phyloP scores from a whole-genome alignment of 768 basidiomycete genomes.

The Lactarius psammicola region DNA sequence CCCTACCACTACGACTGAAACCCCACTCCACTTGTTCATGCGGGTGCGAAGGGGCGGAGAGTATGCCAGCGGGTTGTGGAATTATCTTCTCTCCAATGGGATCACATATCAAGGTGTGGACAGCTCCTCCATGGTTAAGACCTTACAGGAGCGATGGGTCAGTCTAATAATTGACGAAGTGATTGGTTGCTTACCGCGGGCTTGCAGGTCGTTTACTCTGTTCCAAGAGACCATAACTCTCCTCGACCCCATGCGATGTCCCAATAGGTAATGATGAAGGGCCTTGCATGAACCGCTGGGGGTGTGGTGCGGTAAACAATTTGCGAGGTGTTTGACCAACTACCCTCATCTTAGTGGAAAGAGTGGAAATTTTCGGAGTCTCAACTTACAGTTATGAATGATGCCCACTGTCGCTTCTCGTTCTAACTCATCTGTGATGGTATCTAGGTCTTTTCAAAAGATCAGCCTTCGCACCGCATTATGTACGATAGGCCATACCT shows the following conservation, averaged over 20 bases:
- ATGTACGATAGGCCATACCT: conserved; percentile 40
- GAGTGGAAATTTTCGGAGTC: not conserved
- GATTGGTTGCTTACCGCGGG: conserved; percentile 47
- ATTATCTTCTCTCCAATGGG: conserved; percentile 56
- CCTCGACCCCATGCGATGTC: conserved; percentile 72
- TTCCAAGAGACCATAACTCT: conserved; percentile 69
- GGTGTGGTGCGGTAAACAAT: conserved; percentile 76
- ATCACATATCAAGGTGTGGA: conserved; percentile 57
- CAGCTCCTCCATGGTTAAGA: conserved; percentile 46
- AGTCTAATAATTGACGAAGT: not conserved
- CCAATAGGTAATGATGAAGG: conserved; percentile 70
- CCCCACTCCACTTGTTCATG: conserved; percentile 76
- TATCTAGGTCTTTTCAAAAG: conserved; percentile 64
- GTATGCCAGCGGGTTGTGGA: conserved; percentile 57
- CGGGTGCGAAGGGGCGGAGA: conserved; percentile 56
- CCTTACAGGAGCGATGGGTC: conserved; percentile 37
- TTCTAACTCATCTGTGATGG: conserved; percentile 82
- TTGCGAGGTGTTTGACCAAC: conserved; percentile 92
- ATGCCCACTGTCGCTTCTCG: conserved; percentile 92
- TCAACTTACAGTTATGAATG: conserved; percentile 83
- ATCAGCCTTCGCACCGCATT: not conserved
- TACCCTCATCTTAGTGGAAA: conserved; percentile 32
- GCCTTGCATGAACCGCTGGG: conserved; percentile 68
- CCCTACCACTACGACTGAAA: conserved; percentile 35
- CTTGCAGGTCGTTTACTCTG: conserved; percentile 51